Conservation (phyloP, 495 filamentous ascomycete species). For the Durotheca rogersii region DNA sequence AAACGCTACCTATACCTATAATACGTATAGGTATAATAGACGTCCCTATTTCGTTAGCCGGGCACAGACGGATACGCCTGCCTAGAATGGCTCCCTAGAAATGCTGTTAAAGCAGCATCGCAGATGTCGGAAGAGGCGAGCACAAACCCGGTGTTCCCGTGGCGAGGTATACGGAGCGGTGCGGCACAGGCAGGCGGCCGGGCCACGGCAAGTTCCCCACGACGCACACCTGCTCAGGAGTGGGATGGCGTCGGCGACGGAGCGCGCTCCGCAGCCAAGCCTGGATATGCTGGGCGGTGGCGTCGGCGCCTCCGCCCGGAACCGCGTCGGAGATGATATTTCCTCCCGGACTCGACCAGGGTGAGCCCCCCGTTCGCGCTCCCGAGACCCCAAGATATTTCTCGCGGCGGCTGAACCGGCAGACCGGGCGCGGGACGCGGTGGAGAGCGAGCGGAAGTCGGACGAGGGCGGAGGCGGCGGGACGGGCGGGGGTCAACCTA, state of each 20-base stretch:
- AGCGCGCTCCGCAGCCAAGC: conserved; percentile 28
- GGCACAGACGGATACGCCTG: too few species aligned
- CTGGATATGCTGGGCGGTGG: conserved; percentile 20
- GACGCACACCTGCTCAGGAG: conserved; percentile 24
- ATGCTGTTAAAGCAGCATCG: too few species aligned
- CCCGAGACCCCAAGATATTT: too few species aligned
- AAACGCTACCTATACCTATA: too few species aligned
- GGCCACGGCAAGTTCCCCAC: conserved; percentile 20
- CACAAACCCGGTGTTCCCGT: conserved; percentile 23
- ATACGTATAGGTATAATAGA: too few species aligned
- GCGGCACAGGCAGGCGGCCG: conserved; percentile 27
- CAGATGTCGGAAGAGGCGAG: conserved; percentile 31
- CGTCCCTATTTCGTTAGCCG: too few species aligned
- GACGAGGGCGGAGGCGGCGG: background rate
- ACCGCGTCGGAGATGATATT: conserved; percentile 26
- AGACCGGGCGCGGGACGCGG: too few species aligned
- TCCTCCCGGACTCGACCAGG: conserved; percentile 25
- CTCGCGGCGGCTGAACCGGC: too few species aligned
- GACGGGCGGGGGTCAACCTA: too few species aligned
- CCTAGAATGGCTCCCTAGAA: too few species aligned
- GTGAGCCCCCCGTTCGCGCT: too few species aligned
- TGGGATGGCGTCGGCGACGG: conserved; percentile 29
- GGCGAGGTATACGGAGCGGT: conserved; percentile 26
- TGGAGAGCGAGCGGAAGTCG: background rate
- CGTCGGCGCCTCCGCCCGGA: conserved; percentile 25